Evolutionary conservation across 805 yeast species (phyloP).

Genomic region (Wickerhamiella nectarea): DNA sequence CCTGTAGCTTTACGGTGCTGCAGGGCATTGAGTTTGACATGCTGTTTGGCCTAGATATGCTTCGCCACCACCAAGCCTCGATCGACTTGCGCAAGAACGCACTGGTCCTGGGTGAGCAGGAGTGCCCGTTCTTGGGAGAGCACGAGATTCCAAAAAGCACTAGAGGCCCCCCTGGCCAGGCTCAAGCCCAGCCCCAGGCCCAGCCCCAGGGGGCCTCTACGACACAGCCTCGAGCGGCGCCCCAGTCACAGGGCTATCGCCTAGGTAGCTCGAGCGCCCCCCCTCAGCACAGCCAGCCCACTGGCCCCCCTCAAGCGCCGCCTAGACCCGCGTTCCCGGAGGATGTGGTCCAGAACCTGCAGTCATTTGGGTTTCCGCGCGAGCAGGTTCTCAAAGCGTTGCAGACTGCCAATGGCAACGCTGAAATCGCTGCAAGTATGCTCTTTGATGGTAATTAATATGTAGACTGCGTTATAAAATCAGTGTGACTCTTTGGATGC

Average conservation of each 20-base stretch:
- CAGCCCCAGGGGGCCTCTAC: conserved; percentile 1
- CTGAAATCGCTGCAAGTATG: conserved; percentile 74
- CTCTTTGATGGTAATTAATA: conserved; percentile 32
- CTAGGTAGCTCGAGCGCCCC: neutral
- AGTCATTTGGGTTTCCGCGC: conserved; percentile 58
- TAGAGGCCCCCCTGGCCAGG: too few species aligned
- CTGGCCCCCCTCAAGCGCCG: conserved; percentile 3
- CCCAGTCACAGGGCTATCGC: neutral
- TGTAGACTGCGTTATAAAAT: too few species aligned
- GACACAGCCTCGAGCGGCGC: too few species aligned
- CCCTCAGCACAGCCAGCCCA: neutral
- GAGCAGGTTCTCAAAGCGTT: conserved; percentile 54
- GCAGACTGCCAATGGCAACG: conserved; percentile 54
- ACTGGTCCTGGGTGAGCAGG: conserved; percentile 57
- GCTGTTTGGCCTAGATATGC: conserved; percentile 78
- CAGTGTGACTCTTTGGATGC: too few species aligned
- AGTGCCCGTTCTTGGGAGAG: conserved; percentile 60
- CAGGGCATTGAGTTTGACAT: conserved; percentile 47
- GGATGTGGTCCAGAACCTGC: conserved; percentile 33
- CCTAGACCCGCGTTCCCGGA: conserved; percentile 25
- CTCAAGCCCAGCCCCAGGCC: neutral
- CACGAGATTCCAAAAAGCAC: conserved; percentile 43
- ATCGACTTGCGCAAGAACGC: conserved; percentile 59
- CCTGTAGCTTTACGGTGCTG: conserved; percentile 57
- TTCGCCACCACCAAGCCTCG: conserved; percentile 71